A percentile compares a stretch with the other conserved stretches of the same genome.
Conservation (phyloP, 1,284 basidiomycete genomes). For the Trichosporon asahii region DNA sequence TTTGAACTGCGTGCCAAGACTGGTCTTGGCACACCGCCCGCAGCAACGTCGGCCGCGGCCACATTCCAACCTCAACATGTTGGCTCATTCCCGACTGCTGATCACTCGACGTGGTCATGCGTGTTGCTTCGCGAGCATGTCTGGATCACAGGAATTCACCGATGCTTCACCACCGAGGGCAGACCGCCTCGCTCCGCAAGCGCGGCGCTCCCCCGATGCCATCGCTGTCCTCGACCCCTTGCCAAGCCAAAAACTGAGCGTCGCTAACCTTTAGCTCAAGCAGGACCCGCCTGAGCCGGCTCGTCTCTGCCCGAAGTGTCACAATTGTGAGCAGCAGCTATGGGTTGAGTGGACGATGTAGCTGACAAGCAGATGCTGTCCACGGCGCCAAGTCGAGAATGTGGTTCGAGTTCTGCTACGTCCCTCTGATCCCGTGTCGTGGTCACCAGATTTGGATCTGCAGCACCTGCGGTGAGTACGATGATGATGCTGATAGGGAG, state of each 20-base stretch:
- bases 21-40: background rate
- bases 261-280: background rate
- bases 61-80: background rate
- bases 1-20: background rate
- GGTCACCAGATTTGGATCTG: constrained; percentile 46
- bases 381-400: constrained; percentile 34
- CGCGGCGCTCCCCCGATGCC: no score
- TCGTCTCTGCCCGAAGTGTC: constrained; percentile 7
- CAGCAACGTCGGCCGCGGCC: background rate
- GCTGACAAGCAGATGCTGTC: constrained; percentile 15
- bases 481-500: background rate
- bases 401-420: constrained; percentile 49
- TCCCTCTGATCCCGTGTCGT: constrained; percentile 45
- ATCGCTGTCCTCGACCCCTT: background rate
- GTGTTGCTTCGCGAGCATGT: background rate
- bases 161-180: no score
- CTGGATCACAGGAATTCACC: no score
- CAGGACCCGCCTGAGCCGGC: background rate
- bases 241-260: background rate
- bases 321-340: background rate
- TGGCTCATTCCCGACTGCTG: background rate
- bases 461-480: constrained; percentile 43
- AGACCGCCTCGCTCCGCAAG: no score
- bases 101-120: background rate
- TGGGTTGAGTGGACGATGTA: no score